A percentile compares a stretch with the other conserved stretches of the same genome.
Evolutionary conservation across 768 basidiomycete species (phyloP).

Genomic region (Suillus alpinus): DNA sequence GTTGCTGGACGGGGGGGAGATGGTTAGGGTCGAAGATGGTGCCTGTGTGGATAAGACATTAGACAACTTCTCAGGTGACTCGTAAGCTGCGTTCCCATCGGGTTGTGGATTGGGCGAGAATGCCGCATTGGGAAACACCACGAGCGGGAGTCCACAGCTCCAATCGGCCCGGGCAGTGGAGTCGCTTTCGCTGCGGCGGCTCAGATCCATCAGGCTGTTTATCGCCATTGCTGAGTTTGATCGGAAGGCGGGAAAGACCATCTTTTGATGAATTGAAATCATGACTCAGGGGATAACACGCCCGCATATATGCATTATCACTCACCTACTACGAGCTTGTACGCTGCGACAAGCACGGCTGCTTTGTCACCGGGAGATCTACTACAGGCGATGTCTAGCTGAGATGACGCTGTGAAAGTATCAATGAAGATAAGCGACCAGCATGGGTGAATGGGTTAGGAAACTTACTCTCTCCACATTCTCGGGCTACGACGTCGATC

Average conservation of each 20-base stretch:
- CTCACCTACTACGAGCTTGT: conserved; percentile 84
- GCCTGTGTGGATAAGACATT: conserved; percentile 4
- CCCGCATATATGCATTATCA: not conserved
- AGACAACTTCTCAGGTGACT: conserved; percentile 8
- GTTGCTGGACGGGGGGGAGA: conserved; percentile 19
- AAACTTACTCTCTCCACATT: conserved; percentile 76
- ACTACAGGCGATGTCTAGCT: conserved; percentile 44
- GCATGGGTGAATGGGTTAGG: not conserved
- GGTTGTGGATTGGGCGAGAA: conserved; percentile 4
- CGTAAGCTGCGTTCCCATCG: not conserved
- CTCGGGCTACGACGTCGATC: conserved; percentile 62
- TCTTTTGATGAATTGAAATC: conserved; percentile 41
- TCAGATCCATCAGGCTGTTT: conserved; percentile 27
- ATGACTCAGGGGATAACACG: not conserved
- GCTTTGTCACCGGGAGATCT: conserved; percentile 77
- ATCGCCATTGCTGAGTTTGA: conserved; percentile 68
- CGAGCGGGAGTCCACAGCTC: not conserved
- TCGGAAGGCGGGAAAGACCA: conserved; percentile 66
- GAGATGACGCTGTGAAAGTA: conserved; percentile 44
- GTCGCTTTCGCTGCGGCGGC: too few species aligned
- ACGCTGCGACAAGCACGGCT: conserved; percentile 79
- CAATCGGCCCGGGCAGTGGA: too few species aligned
- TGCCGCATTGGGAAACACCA: conserved; percentile 4
- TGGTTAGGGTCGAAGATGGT: not conserved
- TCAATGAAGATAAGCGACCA: conserved; percentile 25